A percentile compares a stretch with the other conserved stretches of the same genome.
phyloP scores from a whole-genome alignment of 176 grass and related monocot species.

The Oryza meyeriana region DNA sequence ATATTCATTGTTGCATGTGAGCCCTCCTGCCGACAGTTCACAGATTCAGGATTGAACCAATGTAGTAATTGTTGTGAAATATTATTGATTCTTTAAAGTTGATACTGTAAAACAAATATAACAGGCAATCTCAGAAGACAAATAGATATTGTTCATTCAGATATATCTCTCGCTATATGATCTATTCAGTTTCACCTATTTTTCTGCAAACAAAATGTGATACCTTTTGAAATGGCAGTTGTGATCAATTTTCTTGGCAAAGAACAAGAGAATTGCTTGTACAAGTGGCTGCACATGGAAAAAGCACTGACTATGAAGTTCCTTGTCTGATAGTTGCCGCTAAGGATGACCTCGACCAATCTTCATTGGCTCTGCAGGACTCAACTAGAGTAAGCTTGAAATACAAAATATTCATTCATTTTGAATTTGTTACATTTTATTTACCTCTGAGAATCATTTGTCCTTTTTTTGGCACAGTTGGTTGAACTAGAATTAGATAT shows the following conservation, averaged over 20 bases:
- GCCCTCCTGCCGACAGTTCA: neutral
- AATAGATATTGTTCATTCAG: neutral
- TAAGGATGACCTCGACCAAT: conserved; percentile 92
- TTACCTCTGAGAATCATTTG: neutral
- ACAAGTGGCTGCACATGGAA: conserved; percentile 87
- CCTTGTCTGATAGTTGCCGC: conserved; percentile 96
- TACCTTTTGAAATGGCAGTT: conserved; percentile 46
- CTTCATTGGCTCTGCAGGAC: conserved; percentile 73
- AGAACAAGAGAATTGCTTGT: conserved; percentile 79
- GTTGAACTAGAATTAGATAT: neutral
- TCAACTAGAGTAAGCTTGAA: conserved; percentile 76
- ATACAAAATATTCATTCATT: neutral
- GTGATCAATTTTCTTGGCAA: conserved; percentile 87
- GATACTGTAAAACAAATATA: too few relatives aligned
- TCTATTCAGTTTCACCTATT: neutral
- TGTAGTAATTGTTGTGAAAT: neutral
- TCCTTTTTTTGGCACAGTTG: neutral
- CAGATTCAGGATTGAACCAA: neutral
- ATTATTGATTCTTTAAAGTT: neutral
- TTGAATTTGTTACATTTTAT: neutral
- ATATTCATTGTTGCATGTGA: neutral
- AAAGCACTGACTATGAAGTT: conserved; percentile 82
- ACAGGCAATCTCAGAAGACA: too few relatives aligned
- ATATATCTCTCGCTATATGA: neutral
- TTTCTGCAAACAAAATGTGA: neutral